Base-by-base conservation (phyloP, 1,284 basidiomycete genomes). In the Fomitopsis palustris region DNA sequence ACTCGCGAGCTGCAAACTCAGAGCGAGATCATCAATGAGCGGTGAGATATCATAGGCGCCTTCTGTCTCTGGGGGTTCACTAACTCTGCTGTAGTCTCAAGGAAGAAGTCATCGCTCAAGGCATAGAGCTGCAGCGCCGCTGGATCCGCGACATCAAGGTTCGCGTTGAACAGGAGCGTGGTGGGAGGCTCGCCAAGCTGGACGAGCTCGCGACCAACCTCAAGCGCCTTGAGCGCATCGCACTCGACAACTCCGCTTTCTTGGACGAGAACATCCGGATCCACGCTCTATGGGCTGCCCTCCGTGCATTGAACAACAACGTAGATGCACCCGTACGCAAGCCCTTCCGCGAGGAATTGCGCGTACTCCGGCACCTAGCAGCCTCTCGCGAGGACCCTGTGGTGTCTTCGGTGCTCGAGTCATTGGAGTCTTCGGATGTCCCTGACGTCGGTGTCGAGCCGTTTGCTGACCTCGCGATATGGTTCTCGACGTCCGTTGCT, bases 111-210 rank as follows among this genome's bases (percentile, higher is more conserved):
- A 85, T 98, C 52, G 90, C 95, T 4, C 96, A 98, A 73, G 96
- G 96, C 23, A 95, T 99, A 67, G 96, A 98, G 78, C 86, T 98
- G 49, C 96, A 99, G 74, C 87, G 95, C 55, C 85, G 93, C 63
- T 99, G 96, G 96, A 92, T 98, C 60, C 87, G 93, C 49, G 95
- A 98, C 58, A 90, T 99, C 81, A 97, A 98, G 78, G 83, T 94
- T 62, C 90, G 90, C 67, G 96, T 99, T 59, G 96, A 99, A 77
- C 86, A 95, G 70, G 97, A 99, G 76, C 93, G 97, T 52, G 95
- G 95, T 25, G 96, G 96, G 19, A 90, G 96, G 61, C 83, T 99
- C 10, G 92, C 95, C 61, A 97, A 95, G 76, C 87, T 99, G 42
- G 95, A 97, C 71, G 90, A 96, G 72, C 87, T 99, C 57, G 90